phyloP scores from a whole-genome alignment of 2,329 filamentous ascomycete genomes.

The Fusarium concolor region DNA sequence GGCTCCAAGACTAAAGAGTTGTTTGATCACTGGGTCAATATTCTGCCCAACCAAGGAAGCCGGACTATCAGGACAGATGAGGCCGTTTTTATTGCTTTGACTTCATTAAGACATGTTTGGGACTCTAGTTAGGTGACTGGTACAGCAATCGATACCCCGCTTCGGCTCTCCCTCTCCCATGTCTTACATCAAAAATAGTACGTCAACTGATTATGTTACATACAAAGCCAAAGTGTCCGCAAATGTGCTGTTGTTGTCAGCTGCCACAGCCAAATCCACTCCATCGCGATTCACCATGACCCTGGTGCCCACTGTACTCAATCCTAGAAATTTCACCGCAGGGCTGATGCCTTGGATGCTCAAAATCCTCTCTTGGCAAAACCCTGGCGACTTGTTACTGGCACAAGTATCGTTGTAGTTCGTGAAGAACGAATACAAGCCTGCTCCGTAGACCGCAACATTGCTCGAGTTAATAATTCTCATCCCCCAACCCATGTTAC shows the following conservation, averaged over 20 bases:
- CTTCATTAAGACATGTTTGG: slow-evolving; percentile 72
- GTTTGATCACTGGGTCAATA: slow-evolving; percentile 88
- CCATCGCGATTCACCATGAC: slow-evolving; percentile 45
- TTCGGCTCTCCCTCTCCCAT: slow-evolving; percentile 5
- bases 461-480: slow-evolving; percentile 67
- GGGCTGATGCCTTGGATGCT: slow-evolving; percentile 40
- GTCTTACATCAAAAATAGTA: slow-evolving; percentile 15
- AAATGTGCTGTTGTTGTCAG: slow-evolving; percentile 48
- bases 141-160: slow-evolving; percentile 43
- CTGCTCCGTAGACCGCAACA: slow-evolving; percentile 71
- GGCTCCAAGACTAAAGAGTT: slow-evolving; percentile 74
- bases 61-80: slow-evolving; percentile 87
- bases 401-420: slow-evolving; percentile 68
- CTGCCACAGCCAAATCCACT: slow-evolving; percentile 36
- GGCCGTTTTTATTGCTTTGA: slow-evolving; percentile 81
- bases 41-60: slow-evolving; percentile 83
- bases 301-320: slow-evolving; percentile 47
- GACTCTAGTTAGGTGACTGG: slow-evolving; percentile 46
- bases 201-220: slow-evolving; percentile 31
- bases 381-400: slow-evolving; percentile 53
- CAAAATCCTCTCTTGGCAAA: slow-evolving; percentile 61
- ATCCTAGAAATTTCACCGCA: slow-evolving; percentile 43
- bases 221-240: slow-evolving; percentile 47
- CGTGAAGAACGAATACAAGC: slow-evolving; percentile 76
- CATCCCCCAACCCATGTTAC: slow-evolving; percentile 73